Evolutionary conservation across 2,329 filamentous ascomycete species (phyloP).

Genomic region (Orbilia quercus): DNA sequence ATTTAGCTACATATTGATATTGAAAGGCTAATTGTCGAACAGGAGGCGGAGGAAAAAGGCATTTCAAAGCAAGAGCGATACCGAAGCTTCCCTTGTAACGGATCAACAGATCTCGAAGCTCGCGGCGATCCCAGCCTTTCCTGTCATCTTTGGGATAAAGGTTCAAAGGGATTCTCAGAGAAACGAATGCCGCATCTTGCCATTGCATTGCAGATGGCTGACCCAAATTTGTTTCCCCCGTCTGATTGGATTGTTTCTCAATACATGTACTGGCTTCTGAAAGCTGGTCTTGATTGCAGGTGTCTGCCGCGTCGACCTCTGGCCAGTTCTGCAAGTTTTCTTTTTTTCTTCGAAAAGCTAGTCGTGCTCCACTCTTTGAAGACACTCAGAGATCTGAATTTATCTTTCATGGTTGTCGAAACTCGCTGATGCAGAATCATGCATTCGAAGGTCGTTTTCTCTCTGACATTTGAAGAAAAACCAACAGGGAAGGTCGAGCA

Average conservation of each 20-base stretch:
- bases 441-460: conserved; percentile 48
- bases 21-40: conserved; percentile 38
- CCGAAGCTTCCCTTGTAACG: conserved; percentile 7
- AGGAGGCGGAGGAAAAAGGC: conserved; percentile 5
- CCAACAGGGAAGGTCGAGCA: conserved; percentile 55
- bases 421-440: conserved; percentile 40
- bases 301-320: conserved; percentile 57
- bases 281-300: conserved; percentile 37
- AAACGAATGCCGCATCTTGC: conserved; percentile 53
- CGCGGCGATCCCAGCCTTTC: conserved; percentile 22
- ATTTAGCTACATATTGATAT: conserved; percentile 39
- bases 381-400: conserved; percentile 13
- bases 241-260: conserved; percentile 26
- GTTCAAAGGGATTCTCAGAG: neutral
- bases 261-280: conserved; percentile 39
- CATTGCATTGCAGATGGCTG: conserved; percentile 49
- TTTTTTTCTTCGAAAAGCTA: conserved; percentile 25
- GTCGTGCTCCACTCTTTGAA: conserved; percentile 19
- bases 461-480: conserved; percentile 28
- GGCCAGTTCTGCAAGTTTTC: conserved; percentile 8
- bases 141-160: neutral
- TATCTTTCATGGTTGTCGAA: conserved; percentile 33
- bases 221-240: conserved; percentile 7
- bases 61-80: conserved; percentile 7
- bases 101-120: conserved; percentile 34